Conservation (phyloP, 2,329 filamentous ascomycete genomes). For the Ascochyta lentis region DNA sequence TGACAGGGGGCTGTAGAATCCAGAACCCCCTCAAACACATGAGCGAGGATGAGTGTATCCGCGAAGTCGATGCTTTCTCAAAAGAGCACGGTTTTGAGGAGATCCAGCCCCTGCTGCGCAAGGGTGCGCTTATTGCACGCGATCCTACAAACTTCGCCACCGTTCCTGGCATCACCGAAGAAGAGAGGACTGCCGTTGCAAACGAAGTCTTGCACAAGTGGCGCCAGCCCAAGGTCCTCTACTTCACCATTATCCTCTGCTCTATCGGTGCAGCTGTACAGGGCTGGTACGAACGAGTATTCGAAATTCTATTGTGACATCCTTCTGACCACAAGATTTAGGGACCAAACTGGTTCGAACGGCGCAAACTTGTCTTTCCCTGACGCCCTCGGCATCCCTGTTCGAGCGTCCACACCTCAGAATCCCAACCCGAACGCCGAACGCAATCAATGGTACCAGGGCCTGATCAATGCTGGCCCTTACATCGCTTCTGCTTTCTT, state of each 20-base stretch:
- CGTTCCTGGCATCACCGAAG: constrained; percentile 24
- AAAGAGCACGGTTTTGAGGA: constrained; percentile 54
- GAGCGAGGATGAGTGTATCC: constrained; percentile 52
- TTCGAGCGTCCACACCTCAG: constrained; percentile 4
- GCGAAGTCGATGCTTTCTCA: constrained; percentile 61
- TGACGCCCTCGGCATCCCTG: constrained; percentile 57
- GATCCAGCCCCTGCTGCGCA: constrained; percentile 54
- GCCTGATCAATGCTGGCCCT: constrained; percentile 29
- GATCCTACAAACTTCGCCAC: constrained; percentile 23
- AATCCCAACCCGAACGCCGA: constrained; percentile 20
- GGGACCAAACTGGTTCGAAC: constrained; percentile 58
- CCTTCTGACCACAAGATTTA: not conserved
- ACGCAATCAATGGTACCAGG: constrained; percentile 32
- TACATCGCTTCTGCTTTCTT: constrained; percentile 24
- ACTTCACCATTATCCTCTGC: constrained; percentile 69
- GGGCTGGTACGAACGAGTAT: constrained; percentile 60
- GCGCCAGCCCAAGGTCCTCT: constrained; percentile 63
- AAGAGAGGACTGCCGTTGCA: constrained; percentile 23
- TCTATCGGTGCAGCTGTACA: constrained; percentile 70
- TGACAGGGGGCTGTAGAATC: constrained; percentile 15
- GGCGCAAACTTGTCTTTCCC: constrained; percentile 67
- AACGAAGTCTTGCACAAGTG: constrained; percentile 62
- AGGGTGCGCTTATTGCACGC: constrained; percentile 59
- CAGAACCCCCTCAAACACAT: constrained; percentile 30
- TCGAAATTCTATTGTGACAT: not conserved